Evolutionary conservation across 202 grass and related monocot species (phyloP).

Genomic region (Eragrostis tef): DNA sequence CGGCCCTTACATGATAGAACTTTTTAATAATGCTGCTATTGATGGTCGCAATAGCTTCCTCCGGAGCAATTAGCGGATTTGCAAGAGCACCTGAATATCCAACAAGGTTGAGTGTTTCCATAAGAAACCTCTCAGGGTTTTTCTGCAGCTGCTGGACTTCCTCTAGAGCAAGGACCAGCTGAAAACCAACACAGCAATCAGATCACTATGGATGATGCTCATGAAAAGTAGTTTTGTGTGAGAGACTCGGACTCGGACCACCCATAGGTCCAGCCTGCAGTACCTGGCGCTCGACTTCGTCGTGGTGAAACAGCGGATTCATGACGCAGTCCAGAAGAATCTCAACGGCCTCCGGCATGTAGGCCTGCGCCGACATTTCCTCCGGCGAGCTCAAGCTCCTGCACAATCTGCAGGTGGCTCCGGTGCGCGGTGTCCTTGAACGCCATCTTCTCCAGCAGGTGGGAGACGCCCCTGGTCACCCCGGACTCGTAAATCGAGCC

Average conservation of each 20-base stretch:
- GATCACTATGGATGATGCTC: background rate
- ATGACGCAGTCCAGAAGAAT: constrained; percentile 71
- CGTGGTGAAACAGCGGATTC: constrained; percentile 73
- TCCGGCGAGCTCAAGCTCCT: constrained; percentile 64
- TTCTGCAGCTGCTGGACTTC: constrained; percentile 56
- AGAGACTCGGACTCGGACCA: background rate
- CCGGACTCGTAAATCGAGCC: constrained; percentile 77
- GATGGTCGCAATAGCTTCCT: constrained; percentile 53
- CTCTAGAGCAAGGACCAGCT: constrained; percentile 63
- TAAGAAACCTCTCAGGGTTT: constrained; percentile 67
- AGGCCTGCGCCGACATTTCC: constrained; percentile 64
- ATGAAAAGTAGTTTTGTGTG: background rate
- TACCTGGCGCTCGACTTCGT: constrained; percentile 75
- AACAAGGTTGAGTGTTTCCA: constrained; percentile 72
- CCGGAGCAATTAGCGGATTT: constrained; percentile 65
- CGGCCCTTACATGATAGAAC: constrained; percentile 67
- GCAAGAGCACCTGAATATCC: constrained; percentile 71
- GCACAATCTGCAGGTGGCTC: constrained; percentile 60
- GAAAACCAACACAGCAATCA: constrained; percentile 24
- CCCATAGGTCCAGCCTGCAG: background rate
- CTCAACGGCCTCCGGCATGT: constrained; percentile 67
- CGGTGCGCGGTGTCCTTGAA: constrained; percentile 86
- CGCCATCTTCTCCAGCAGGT: constrained; percentile 75
- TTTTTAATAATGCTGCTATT: constrained; percentile 55
- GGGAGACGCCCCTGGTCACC: constrained; percentile 54